These are phyloP conservation scores for Chalaropsis thielavioides DNA, from an alignment of 2,329 filamentous ascomycete genomes.

Conservation along the genomic window DNA sequence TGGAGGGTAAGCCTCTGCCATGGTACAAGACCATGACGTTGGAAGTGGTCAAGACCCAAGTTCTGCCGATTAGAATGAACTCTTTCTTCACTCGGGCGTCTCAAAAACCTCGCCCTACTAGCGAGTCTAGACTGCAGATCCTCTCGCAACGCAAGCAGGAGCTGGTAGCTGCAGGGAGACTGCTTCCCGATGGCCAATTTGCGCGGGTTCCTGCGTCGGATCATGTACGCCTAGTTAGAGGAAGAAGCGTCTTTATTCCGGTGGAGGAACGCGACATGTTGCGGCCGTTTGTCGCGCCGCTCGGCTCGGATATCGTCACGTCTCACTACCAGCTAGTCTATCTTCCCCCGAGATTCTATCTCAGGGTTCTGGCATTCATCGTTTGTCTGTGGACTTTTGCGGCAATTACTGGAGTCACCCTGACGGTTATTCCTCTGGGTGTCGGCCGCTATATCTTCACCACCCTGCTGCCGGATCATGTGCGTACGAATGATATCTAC, in stretches of 20 bases:
- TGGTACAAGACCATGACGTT: constrained; percentile 26
- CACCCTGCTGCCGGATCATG: constrained; percentile 52
- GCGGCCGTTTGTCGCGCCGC: background rate
- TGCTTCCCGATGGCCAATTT: constrained; percentile 62
- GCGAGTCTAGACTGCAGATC: background rate
- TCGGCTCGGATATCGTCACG: constrained; percentile 37
- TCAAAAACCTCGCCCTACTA: background rate
- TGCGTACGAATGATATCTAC: constrained; percentile 85
- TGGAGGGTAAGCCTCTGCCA: constrained; percentile 31
- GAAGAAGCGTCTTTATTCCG: constrained; percentile 63
- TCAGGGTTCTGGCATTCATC: constrained; percentile 73
- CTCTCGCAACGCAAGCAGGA: background rate
- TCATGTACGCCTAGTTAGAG: constrained; percentile 85
- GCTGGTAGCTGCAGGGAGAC: constrained; percentile 14
- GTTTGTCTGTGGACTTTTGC: constrained; percentile 87
- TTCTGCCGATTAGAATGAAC: constrained; percentile 34
- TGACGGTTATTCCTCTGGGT: constrained; percentile 74
- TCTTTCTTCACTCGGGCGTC: background rate
- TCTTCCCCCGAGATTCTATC: constrained; percentile 69
- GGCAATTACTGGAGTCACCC: constrained; percentile 67
- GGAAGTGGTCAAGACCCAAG: constrained; percentile 29
- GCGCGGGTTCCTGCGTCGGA: constrained; percentile 90
- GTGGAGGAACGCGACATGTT: constrained; percentile 34
- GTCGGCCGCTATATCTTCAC: constrained; percentile 71
- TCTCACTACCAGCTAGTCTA: constrained; percentile 58